Conservation (phyloP, 2,329 filamentous ascomycete genomes). For the Diaporthe caulivora region DNA sequence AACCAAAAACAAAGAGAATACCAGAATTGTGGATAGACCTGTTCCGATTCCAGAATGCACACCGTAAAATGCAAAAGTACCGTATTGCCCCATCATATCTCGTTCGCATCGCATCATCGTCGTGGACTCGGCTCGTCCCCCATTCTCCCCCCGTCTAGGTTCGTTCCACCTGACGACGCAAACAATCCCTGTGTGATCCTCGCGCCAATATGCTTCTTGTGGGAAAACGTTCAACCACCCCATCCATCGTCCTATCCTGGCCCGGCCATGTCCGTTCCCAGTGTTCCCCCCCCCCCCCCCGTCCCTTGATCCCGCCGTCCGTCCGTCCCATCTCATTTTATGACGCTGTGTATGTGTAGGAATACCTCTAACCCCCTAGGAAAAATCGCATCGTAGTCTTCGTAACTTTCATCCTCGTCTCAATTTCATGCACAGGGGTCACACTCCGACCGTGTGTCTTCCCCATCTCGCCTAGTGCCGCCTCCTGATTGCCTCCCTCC, state of each 20-base stretch:
- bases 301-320: conserved; percentile 1
- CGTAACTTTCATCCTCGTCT: conserved; percentile 32
- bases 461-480: conserved; percentile 46
- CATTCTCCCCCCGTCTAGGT: neutral
- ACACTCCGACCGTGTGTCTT: conserved; percentile 11
- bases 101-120: conserved; percentile 36
- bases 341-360: conserved; percentile 31
- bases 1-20: conserved; percentile 40
- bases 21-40: conserved; percentile 27
- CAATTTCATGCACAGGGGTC: conserved; percentile 43
- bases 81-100: conserved; percentile 22
- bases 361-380: conserved; percentile 23
- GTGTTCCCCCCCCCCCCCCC: neutral
- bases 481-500: conserved; percentile 60
- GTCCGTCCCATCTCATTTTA: conserved; percentile 27
- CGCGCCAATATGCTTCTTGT: conserved; percentile 4
- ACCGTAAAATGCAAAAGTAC: conserved; percentile 31
- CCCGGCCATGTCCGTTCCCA: conserved; percentile 20
- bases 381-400: conserved; percentile 30
- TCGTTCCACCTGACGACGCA: neutral
- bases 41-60: conserved; percentile 38
- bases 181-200: neutral
- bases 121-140: conserved; percentile 1
- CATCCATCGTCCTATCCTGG: conserved; percentile 15
- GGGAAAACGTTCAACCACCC: conserved; percentile 12